Percentiles rank a stretch among this genome's conserved stretches.
Evolutionary conservation across 495 filamentous ascomycete genomes (phyloP).

Genomic region (Thozetella sp.): DNA sequence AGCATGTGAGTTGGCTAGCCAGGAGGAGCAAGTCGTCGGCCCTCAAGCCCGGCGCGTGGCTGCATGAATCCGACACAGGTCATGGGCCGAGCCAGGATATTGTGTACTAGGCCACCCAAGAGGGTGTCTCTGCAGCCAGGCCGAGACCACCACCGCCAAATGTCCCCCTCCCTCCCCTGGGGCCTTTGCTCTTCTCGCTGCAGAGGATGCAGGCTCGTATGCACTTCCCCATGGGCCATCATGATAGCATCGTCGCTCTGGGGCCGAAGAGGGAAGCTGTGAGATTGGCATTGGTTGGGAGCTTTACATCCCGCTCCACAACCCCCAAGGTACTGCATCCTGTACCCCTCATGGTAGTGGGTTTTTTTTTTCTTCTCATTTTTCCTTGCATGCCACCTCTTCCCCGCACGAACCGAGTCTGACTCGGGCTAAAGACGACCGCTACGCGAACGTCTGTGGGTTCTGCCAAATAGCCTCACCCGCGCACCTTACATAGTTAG

Average conservation of each 20-base stretch:
- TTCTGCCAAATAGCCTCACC: too few relatives aligned
- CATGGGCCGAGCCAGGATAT: neutral
- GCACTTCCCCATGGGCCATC: neutral
- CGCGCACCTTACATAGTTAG: too few relatives aligned
- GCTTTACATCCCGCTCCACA: too few relatives aligned
- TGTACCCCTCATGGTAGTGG: slow-evolving; percentile 2
- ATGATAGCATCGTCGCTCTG: neutral
- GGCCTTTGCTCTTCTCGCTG: too few relatives aligned
- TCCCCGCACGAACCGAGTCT: neutral
- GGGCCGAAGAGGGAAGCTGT: neutral
- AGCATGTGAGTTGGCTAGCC: neutral
- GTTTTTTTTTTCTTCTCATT: slow-evolving; percentile 5
- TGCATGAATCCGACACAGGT: neutral
- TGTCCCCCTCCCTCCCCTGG: too few relatives aligned
- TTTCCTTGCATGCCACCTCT: slow-evolving; percentile 12
- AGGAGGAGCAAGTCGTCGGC: neutral
- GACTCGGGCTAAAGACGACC: slow-evolving; percentile 1
- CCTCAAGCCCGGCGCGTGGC: neutral
- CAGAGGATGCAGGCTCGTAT: neutral
- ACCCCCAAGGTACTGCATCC: too few relatives aligned
- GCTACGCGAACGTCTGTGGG: too few relatives aligned
- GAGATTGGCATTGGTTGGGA: neutral
- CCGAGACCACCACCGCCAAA: neutral
- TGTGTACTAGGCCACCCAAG: neutral
- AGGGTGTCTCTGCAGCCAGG: too few relatives aligned